A percentile compares a stretch with the other conserved stretches of the same genome.
phyloP scores from a whole-genome alignment of 306 rosid genomes.

The Purshia tridentata region DNA sequence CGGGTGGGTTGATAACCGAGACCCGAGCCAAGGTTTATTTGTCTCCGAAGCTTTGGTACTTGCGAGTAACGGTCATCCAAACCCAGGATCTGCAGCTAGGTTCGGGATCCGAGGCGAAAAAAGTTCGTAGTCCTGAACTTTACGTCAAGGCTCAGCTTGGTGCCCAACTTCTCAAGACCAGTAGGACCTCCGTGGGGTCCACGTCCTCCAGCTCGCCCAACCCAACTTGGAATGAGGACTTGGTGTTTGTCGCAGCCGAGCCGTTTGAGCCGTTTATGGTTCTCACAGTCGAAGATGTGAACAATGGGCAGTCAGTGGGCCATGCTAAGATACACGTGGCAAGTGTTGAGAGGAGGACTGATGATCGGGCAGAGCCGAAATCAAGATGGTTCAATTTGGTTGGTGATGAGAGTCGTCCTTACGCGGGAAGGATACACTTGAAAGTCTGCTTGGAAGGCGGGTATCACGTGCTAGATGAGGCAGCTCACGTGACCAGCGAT shows the following conservation, averaged over 20 bases:
- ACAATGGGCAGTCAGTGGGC: constrained; percentile 46
- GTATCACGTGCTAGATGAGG: constrained; percentile 90
- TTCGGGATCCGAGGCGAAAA: constrained; percentile 49
- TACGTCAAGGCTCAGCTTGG: constrained; percentile 77
- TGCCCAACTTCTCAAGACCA: constrained; percentile 67
- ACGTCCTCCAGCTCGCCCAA: constrained; percentile 40
- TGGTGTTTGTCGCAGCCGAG: constrained; percentile 77
- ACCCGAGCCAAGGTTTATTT: constrained; percentile 83
- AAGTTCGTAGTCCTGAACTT: constrained; percentile 47
- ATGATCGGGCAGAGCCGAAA: constrained; percentile 53
- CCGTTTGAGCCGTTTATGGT: constrained; percentile 80
- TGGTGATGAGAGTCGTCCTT: constrained; percentile 44
- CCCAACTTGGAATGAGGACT: constrained; percentile 81
- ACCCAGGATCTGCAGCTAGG: constrained; percentile 73
- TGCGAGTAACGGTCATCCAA: constrained; percentile 94
- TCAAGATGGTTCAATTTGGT: constrained; percentile 79
- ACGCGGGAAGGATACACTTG: constrained; percentile 68
- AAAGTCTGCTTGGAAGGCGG: constrained; percentile 78
- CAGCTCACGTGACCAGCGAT: constrained; percentile 82
- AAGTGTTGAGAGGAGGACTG: constrained; percentile 55
- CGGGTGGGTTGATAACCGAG: constrained; percentile 82
- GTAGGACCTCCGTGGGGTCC: constrained; percentile 43
- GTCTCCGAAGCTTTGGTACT: constrained; percentile 93
- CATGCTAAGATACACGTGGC: constrained; percentile 59
- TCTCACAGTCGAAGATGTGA: constrained; percentile 49